A percentile compares a stretch with the other conserved stretches of the same genome.
phyloP scores from a whole-genome alignment of 2,329 filamentous ascomycete species.

The Cadophora gregata region DNA sequence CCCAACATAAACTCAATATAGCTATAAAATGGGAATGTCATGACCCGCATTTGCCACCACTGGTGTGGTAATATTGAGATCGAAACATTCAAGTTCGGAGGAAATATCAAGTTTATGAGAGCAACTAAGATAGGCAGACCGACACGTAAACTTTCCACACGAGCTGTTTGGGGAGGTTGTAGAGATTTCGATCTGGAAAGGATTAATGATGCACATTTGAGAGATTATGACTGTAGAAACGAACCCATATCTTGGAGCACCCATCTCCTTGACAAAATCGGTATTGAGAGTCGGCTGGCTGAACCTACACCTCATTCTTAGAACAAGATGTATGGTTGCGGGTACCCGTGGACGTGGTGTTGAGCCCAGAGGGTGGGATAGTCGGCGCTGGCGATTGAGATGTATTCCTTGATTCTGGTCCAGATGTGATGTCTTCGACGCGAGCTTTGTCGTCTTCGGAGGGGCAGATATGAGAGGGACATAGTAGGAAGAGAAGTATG shows the following conservation, averaged over 20 bases:
- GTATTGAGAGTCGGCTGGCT: constrained; percentile 22
- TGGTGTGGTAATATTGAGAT: constrained; percentile 50
- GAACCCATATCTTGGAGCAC: constrained; percentile 28
- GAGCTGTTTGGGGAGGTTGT: constrained; percentile 10
- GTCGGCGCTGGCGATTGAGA: constrained; percentile 9
- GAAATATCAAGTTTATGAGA: constrained; percentile 18
- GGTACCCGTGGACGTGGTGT: constrained; percentile 3
- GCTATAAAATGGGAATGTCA: constrained; percentile 50
- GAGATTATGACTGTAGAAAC: background rate
- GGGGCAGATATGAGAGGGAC: background rate
- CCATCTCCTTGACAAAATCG: constrained; percentile 3
- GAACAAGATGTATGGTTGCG: background rate
- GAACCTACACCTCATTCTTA: constrained; percentile 22
- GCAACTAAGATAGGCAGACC: constrained; percentile 13
- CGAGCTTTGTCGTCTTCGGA: background rate
- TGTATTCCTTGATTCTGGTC: background rate
- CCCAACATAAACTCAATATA: constrained; percentile 23
- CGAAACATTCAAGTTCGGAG: constrained; percentile 53
- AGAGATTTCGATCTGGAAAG: constrained; percentile 23
- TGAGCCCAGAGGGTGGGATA: background rate
- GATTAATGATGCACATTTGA: background rate
- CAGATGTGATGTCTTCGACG: background rate
- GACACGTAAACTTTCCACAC: constrained; percentile 27
- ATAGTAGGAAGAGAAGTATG: constrained; percentile 16
- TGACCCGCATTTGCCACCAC: constrained; percentile 43